Evolutionary conservation across 1,284 basidiomycete species (phyloP).

Genomic region (Rhodotorula sp.): DNA sequence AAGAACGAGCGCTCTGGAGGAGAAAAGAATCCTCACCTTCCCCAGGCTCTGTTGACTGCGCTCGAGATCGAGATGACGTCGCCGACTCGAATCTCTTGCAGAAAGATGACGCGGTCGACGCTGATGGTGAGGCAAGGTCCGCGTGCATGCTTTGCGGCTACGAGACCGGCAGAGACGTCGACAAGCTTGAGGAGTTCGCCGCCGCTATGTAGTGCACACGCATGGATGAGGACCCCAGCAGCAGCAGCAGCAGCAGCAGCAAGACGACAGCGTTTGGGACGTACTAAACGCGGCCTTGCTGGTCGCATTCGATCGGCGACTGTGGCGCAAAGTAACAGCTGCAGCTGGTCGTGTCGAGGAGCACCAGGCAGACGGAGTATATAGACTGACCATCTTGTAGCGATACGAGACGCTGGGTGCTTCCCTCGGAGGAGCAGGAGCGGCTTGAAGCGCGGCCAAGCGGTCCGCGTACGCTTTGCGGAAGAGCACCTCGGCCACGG

Average conservation of each 20-base stretch:
- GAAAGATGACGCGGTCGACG: slow-evolving; percentile 47
- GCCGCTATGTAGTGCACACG: slow-evolving; percentile 23
- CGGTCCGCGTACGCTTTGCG: neutral
- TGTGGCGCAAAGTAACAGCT: neutral
- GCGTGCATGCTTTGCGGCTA: slow-evolving; percentile 49
- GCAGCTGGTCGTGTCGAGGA: no score
- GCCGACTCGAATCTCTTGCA: slow-evolving; percentile 43
- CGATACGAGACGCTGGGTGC: slow-evolving; percentile 22
- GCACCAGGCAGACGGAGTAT: neutral
- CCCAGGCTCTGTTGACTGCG: slow-evolving; percentile 51
- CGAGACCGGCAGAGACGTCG: slow-evolving; percentile 51
- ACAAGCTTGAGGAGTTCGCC: slow-evolving; percentile 50
- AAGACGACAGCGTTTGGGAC: neutral
- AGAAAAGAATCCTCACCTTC: slow-evolving; percentile 23
- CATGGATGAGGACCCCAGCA: neutral
- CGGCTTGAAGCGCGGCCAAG: neutral
- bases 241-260: neutral
- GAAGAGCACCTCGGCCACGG: neutral
- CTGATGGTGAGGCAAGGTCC: slow-evolving; percentile 49
- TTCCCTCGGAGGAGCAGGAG: slow-evolving; percentile 4
- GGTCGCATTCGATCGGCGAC: slow-evolving; percentile 38
- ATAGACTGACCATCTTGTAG: slow-evolving; percentile 29
- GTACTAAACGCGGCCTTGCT: slow-evolving; percentile 43
- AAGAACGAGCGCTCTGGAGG: no score
- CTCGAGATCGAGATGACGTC: slow-evolving; percentile 48